A percentile compares a stretch with the other conserved stretches of the same genome.
phyloP scores from a whole-genome alignment of 345 rosid genomes.

The Pistacia atlantica region DNA sequence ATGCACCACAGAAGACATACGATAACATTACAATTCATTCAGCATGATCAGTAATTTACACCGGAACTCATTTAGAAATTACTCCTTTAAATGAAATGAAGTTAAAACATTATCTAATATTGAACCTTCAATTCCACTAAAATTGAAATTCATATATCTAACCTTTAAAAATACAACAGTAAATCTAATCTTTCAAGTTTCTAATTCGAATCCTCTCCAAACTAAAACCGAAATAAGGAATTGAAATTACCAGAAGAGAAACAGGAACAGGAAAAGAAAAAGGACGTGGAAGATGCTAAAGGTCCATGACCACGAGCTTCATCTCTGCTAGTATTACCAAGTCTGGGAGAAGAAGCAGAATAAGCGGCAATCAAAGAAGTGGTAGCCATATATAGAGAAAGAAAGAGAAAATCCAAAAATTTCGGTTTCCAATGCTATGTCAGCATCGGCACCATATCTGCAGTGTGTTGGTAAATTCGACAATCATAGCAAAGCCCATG shows the following conservation, averaged over 20 bases:
- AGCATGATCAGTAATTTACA: background rate
- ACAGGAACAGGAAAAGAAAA: constrained; percentile 42
- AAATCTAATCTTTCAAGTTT: background rate
- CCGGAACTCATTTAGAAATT: background rate
- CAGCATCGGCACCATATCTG: constrained; percentile 19
- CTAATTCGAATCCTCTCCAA: background rate
- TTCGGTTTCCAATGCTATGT: constrained; percentile 21
- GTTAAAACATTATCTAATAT: background rate
- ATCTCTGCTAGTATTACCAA: constrained; percentile 23
- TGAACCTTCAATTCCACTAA: background rate
- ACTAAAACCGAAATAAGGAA: constrained; percentile 5
- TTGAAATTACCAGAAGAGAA: constrained; percentile 50
- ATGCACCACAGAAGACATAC: background rate
- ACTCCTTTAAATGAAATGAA: background rate
- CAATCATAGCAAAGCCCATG: background rate
- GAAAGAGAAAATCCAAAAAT: constrained; percentile 12
- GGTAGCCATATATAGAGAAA: constrained; percentile 38
- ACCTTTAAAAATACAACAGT: background rate
- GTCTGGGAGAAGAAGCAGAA: constrained; percentile 37
- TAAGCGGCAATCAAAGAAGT: constrained; percentile 49
- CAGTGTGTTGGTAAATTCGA: background rate
- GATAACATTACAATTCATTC: background rate
- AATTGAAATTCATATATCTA: background rate
- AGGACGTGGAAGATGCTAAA: constrained; percentile 32
- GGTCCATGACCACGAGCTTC: constrained; percentile 30